phyloP scores from a whole-genome alignment of 2,329 filamentous ascomycete genomes.

The Ophiostoma perfectum region DNA sequence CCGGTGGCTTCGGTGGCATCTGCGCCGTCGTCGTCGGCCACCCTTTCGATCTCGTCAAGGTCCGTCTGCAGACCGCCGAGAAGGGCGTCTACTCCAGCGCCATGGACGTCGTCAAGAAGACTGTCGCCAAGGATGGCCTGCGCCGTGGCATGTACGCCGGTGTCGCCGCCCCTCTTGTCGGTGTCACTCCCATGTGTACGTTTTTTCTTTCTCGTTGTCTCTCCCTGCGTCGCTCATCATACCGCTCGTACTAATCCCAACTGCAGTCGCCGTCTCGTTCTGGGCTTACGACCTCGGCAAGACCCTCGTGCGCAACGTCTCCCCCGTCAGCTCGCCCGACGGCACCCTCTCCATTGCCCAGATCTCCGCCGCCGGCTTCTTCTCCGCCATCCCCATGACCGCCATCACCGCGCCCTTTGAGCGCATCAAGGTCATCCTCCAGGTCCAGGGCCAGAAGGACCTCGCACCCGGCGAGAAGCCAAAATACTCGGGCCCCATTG shows the following conservation, averaged over 20 bases:
- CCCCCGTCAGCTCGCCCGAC: conserved; percentile 59
- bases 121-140: conserved; percentile 79
- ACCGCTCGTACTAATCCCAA: neutral
- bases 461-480: conserved; percentile 86
- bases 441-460: conserved; percentile 88
- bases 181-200: conserved; percentile 98
- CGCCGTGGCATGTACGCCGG: conserved; percentile 85
- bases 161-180: conserved; percentile 87
- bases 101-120: conserved; percentile 85
- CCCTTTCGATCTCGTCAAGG: conserved; percentile 96
- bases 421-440: conserved; percentile 95
- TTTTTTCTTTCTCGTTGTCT: conserved; percentile 28
- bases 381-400: conserved; percentile 96
- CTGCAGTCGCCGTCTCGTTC: conserved; percentile 61
- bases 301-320: conserved; percentile 67
- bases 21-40: conserved; percentile 93
- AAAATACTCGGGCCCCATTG: conserved; percentile 77
- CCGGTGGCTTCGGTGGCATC: conserved; percentile 87
- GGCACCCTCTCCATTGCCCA: conserved; percentile 77
- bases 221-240: neutral
- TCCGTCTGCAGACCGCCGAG: conserved; percentile 92
- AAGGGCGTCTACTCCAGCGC: conserved; percentile 85
- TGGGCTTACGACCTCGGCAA: conserved; percentile 97
- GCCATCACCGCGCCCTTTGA: conserved; percentile 98
- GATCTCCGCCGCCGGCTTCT: conserved; percentile 88